Conservation (phyloP, 2,329 filamentous ascomycete genomes). For the Westerdykella sp. region DNA sequence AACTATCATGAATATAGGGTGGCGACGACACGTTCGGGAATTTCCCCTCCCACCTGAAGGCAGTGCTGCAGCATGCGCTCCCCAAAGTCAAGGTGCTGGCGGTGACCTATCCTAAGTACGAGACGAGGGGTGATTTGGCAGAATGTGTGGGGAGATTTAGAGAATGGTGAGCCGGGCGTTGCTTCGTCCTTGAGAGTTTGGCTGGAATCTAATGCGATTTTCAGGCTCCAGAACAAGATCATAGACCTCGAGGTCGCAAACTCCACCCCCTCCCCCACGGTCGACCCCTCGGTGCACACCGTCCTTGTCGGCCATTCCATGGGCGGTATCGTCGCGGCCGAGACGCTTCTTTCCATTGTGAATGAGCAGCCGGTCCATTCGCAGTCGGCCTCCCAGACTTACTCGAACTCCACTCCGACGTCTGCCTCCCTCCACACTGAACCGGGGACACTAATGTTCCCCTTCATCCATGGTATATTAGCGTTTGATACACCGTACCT, state of each 20-base stretch:
- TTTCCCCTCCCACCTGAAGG: slow-evolving; percentile 67
- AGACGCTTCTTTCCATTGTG: slow-evolving; percentile 71
- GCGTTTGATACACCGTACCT: slow-evolving; percentile 93
- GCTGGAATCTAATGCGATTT: not conserved
- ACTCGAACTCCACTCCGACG: slow-evolving; percentile 15
- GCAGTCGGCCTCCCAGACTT: slow-evolving; percentile 21
- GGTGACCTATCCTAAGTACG: slow-evolving; percentile 72
- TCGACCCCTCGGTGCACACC: slow-evolving; percentile 77
- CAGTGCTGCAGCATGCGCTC: slow-evolving; percentile 57
- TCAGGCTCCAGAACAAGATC: slow-evolving; percentile 79
- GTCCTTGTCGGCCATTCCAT: slow-evolving; percentile 82
- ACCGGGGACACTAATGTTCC: slow-evolving; percentile 74
- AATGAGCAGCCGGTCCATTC: slow-evolving; percentile 44
- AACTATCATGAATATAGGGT: slow-evolving; percentile 46
- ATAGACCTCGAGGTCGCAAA: slow-evolving; percentile 89
- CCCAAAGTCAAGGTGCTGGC: slow-evolving; percentile 63
- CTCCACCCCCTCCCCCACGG: slow-evolving; percentile 71
- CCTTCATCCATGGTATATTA: slow-evolving; percentile 81
- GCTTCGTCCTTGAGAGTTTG: not conserved
- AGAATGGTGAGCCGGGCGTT: slow-evolving; percentile 54
- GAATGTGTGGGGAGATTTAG: slow-evolving; percentile 67
- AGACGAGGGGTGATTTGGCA: slow-evolving; percentile 70
- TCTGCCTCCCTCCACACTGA: slow-evolving; percentile 29
- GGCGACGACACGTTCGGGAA: slow-evolving; percentile 70
- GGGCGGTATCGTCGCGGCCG: slow-evolving; percentile 86